These are phyloP conservation scores for Musa beccarii DNA, from an alignment of 176 grass and related monocot species.

Conservation along the genomic window DNA sequence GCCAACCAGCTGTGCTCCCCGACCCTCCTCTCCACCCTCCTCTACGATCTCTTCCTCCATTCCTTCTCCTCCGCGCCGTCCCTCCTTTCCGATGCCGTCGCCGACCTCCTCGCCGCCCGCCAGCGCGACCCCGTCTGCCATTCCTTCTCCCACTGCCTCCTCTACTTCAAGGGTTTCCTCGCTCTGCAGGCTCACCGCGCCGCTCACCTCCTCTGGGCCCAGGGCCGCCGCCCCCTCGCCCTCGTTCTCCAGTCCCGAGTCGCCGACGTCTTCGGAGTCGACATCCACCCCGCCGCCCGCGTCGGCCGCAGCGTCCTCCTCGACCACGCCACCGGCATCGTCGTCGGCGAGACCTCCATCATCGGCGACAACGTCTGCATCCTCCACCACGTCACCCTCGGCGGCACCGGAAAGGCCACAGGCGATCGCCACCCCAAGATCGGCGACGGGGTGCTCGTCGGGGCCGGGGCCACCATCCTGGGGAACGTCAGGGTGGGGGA, in stretches of 20 bases:
- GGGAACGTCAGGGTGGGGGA: slow-evolving; percentile 53
- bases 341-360: too few species aligned
- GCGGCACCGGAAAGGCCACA: slow-evolving; percentile 54
- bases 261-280: too few species aligned
- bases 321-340: too few species aligned
- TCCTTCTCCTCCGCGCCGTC: slow-evolving; percentile 21
- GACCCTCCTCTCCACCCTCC: slow-evolving; percentile 31
- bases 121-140: slow-evolving; percentile 68
- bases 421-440: slow-evolving; percentile 87
- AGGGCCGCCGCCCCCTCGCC: slow-evolving; percentile 34
- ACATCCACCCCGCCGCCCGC: too few species aligned
- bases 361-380: slow-evolving; percentile 58
- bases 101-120: slow-evolving; percentile 44
- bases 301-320: too few species aligned
- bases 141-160: slow-evolving; percentile 74
- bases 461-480: slow-evolving; percentile 68
- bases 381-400: slow-evolving; percentile 64
- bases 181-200: slow-evolving; percentile 70
- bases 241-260: slow-evolving; percentile 15
- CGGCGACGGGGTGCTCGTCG: slow-evolving; percentile 66
- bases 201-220: slow-evolving; percentile 53
- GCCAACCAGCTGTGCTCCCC: slow-evolving; percentile 50
- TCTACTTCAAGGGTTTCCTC: slow-evolving; percentile 91
- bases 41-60: slow-evolving; percentile 36
- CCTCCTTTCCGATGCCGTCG: slow-evolving; percentile 8